Base-by-base conservation (phyloP, 345 rosid species). In the Citrus cavaleriei region DNA sequence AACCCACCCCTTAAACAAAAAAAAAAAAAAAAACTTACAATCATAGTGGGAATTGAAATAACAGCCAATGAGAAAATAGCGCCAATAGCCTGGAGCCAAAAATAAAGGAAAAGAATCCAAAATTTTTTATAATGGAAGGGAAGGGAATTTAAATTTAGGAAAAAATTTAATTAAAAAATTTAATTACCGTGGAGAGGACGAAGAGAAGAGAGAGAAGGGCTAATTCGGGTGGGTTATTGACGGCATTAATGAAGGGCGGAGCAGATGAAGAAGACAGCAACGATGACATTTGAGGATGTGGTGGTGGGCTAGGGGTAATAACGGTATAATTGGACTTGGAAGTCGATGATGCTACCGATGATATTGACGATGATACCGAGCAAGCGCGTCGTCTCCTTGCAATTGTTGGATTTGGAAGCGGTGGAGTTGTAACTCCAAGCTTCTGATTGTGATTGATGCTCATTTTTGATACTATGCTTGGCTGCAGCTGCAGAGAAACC, bases 201-300 rank as follows among this genome's bases (percentile, higher is more conserved):
- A 84, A 77, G 70, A 80, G 64, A 61, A 84, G 76, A 40, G 81
- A 84, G 71, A 79, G 75, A 65, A 83, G 78, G 62, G 79, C 87
- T 70, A 84, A 32, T 28, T 86, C 79, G 65, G 87, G 79, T 34
- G 86, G 63, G 49, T 65, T 32, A 19, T 51, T 42, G 51, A 22
- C 25, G 65, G 32, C 16, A 4, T 13, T n/a, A 46, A 46, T 46
- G 18, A 46, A 46, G 51, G 51, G 51, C 51, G 51, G 51, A 12
- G 51, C 5, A 13, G 51, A 46, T 13, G 51, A 46, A 46, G 51
- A 46, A 46, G 51, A 46, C 51, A 12, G 51, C 18, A 3, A 28
- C 27, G 60, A n/a, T 6, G 59, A 70, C n/a, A 70, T 4, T n/a
- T 3, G 10, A 22, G 51, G n/a, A 5, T n/a, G 28, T 59, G 59